A percentile compares a stretch with the other conserved stretches of the same genome.
These are phyloP conservation scores for Mycena albidolilacea DNA, from an alignment of 768 basidiomycete genomes.

Conservation along the genomic window DNA sequence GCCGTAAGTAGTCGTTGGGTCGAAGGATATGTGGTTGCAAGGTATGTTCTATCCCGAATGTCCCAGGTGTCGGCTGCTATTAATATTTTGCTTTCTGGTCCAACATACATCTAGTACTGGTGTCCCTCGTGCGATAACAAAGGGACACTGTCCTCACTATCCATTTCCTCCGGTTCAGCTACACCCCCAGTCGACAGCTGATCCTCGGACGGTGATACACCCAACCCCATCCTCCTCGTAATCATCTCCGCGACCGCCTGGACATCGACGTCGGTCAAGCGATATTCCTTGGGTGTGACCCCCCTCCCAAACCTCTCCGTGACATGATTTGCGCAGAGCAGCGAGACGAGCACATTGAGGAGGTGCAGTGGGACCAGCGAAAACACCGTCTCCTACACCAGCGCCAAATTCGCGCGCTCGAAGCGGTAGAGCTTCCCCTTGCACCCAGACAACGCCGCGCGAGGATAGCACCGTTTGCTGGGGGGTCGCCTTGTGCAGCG, in stretches of 20 bases:
- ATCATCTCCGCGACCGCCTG: slow-evolving; percentile 55
- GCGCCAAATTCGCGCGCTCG: slow-evolving; percentile 62
- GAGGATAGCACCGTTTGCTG: slow-evolving; percentile 72
- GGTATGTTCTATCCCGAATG: too few species aligned
- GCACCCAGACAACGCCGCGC: slow-evolving; percentile 77
- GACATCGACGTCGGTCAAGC: slow-evolving; percentile 66
- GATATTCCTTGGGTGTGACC: slow-evolving; percentile 71
- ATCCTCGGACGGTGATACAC: slow-evolving; percentile 2
- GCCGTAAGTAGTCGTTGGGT: too few species aligned
- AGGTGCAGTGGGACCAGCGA: slow-evolving; percentile 72
- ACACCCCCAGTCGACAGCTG: slow-evolving; percentile 24
- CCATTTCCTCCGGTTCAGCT: slow-evolving; percentile 43
- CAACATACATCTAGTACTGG: not conserved
- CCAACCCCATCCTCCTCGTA: slow-evolving; percentile 25
- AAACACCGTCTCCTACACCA: slow-evolving; percentile 68
- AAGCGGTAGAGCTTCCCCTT: slow-evolving; percentile 71
- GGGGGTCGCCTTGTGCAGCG: slow-evolving; percentile 73
- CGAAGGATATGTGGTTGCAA: too few species aligned
- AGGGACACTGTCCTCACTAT: slow-evolving; percentile 28
- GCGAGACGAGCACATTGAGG: slow-evolving; percentile 68
- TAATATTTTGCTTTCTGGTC: too few species aligned
- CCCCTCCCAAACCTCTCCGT: slow-evolving; percentile 75
- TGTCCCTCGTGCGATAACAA: slow-evolving; percentile 31
- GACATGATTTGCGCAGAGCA: slow-evolving; percentile 82
- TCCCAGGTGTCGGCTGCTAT: too few species aligned